Conservation (phyloP, 441 rosid genomes). For the Pelargonium australe region DNA sequence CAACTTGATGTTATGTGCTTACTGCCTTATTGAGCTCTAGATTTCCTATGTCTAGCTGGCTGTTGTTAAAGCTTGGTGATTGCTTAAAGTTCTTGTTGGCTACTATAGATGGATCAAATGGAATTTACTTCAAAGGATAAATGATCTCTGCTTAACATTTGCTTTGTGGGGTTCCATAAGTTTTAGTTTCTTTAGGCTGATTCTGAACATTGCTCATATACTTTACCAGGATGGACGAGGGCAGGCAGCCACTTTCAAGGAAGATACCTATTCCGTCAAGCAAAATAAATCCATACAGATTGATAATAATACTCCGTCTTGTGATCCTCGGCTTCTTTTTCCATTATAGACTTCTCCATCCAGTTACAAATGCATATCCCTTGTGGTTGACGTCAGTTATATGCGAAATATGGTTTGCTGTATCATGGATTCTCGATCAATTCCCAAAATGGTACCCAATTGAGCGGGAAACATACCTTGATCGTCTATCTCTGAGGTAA, state of each 20-base stretch:
- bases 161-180: not conserved
- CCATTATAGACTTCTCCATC: slow-evolving; percentile 84
- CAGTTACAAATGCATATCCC: slow-evolving; percentile 72
- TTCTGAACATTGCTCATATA: not conserved
- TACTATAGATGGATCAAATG: not conserved
- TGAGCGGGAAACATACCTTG: slow-evolving; percentile 85
- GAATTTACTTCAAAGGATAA: not conserved
- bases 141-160: not conserved
- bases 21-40: too few relatives aligned
- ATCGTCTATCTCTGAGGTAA: slow-evolving; percentile 78
- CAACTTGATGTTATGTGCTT: too few relatives aligned
- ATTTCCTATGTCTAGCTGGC: too few relatives aligned
- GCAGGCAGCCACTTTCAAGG: slow-evolving; percentile 95
- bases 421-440: slow-evolving; percentile 94
- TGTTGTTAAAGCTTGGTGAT: not conserved
- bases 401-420: slow-evolving; percentile 96
- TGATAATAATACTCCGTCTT: slow-evolving; percentile 72
- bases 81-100: not conserved
- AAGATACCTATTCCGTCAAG: slow-evolving; percentile 78
- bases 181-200: not conserved
- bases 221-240: slow-evolving; percentile 84
- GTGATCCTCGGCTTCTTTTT: slow-evolving; percentile 77
- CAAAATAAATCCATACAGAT: slow-evolving; percentile 82
- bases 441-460: slow-evolving; percentile 95
- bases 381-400: slow-evolving; percentile 90